phyloP scores from a whole-genome alignment of 164 flowering plant genomes.

The Cinnamomum chago region DNA sequence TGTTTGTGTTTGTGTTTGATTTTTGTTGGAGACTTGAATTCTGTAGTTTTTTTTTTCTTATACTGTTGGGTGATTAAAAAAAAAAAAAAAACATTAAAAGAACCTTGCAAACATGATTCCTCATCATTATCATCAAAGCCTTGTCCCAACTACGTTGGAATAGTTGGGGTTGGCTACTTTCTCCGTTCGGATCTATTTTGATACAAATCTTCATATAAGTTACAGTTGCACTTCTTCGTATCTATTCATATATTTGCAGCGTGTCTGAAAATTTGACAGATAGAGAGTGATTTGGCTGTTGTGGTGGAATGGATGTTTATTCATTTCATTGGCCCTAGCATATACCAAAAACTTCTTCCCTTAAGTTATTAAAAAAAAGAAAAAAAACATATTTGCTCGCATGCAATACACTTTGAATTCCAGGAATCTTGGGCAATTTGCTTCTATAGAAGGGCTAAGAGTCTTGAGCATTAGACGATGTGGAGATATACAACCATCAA shows the following conservation, averaged over 20 bases:
- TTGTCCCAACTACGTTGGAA: too few relatives aligned
- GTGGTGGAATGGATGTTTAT: background rate
- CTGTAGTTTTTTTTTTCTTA: background rate
- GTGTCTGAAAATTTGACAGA: background rate
- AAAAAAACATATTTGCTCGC: too few relatives aligned
- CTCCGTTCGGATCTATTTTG: too few relatives aligned
- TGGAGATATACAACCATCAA: background rate
- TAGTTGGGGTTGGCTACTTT: too few relatives aligned
- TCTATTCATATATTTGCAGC: background rate
- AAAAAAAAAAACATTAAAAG: too few relatives aligned
- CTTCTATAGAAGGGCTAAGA: background rate
- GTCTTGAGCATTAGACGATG: background rate
- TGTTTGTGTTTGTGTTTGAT: slow-evolving; percentile 7
- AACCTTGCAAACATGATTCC: background rate
- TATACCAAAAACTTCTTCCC: background rate
- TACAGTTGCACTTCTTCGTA: too few relatives aligned
- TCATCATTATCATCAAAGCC: too few relatives aligned
- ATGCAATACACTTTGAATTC: too few relatives aligned
- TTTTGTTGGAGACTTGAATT: background rate
- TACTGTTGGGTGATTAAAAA: background rate
- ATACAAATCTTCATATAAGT: too few relatives aligned
- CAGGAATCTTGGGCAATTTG: too few relatives aligned
- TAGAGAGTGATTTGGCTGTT: too few relatives aligned
- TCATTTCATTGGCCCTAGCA: background rate
- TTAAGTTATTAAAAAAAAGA: too few relatives aligned